Base-by-base conservation (phyloP, 495 filamentous ascomycete species). In the Talaromyces thailandensis region DNA sequence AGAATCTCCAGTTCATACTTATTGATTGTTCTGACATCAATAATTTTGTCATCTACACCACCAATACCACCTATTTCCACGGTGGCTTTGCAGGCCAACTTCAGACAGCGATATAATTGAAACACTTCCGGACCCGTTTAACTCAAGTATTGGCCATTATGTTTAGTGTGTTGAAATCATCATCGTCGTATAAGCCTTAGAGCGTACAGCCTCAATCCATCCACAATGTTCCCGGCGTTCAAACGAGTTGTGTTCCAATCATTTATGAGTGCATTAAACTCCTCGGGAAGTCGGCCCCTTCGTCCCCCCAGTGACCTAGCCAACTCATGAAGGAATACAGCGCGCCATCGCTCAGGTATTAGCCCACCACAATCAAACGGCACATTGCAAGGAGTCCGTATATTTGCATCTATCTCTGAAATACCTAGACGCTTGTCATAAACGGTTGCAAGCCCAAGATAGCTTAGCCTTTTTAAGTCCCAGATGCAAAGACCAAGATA, bases 1-100 rank as follows among this genome's bases (percentile, higher is more conserved):
- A 79, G 67, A 14, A 79, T 75, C 45, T 76, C 70, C 1, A 77
- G 31, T 58, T 76, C 70, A 63, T 80, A 80, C 31, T 70, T 69
- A 52, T 76, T 7, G 29, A 31, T 31, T 9, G 29, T 7, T 7
- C 29, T 9, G 6, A 9, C 11, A 31, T 6, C 29, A 21, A n/a
- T 23, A n/a, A n/a, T 1, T 23, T 48, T n/a, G 43, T n/a, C 21
- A 1, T 3, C 43, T 48, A 48, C 9, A 6, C 2, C 45, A 9
- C 45, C 45, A 50, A 18, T n/a, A n/a, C n/a, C n/a, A n/a, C n/a
- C n/a, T n/a, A n/a, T n/a, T n/a, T n/a, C n/a, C n/a, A n/a, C n/a
- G 1, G 45, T 4, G 4, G n/a, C 45, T 50, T 50, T 50, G 4
- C 18, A 18, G 45, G 45, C 16, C 45, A 50, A 50, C 4, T 18